Base-by-base conservation (phyloP, 2,329 filamentous ascomycete genomes). In the Xylariales sp. region DNA sequence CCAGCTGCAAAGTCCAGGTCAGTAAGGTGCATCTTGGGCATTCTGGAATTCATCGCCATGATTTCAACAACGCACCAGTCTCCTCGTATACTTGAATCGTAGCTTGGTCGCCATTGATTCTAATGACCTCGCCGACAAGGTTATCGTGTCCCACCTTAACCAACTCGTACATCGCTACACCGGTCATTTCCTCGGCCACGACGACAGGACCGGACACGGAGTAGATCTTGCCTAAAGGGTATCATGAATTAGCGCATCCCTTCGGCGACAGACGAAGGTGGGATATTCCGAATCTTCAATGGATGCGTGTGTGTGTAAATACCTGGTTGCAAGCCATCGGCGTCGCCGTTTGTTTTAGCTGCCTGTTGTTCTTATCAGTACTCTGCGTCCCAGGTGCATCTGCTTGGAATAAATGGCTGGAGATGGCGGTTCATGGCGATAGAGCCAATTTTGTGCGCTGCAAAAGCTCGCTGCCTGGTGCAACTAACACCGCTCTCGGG, bases 91-190 rank as follows among this genome's bases (percentile, higher is more conserved):
- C 93, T 70, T 98, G 93, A 53, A 98, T 94, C 34, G 90, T 95
- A 53, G 89, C 90, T 70, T 91, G 94, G 66, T 98, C 93, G 63
- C 74, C 84, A 57, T 88, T 93, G 69, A 98, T 94, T 63, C 93
- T 86, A 75, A 98, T 98, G 66, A 98, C 93, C 69, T 98, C 93
- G 62, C 93, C 93, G 46, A 95, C 85, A 43, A 98, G 81, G 60
- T 85, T 80, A 60, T 95, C 88, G 61, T 95, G 81, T 54, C 93
- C 90, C 54, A 98, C 91, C 71, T 78, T 85, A 63, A 94, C 90
- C 87, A 98, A 76, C 72, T 98, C 93, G 81, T 97, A 96, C 93
- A 98, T 98, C 66, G 93, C 90, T 77, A 93, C 93, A 65, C 93
- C 93, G 60, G 91, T 88, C 90, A 98, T 95, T 68, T 96, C 83